Evolutionary conservation across 2,329 filamentous ascomycete genomes (phyloP).

Genomic region (Eutypella sp.): DNA sequence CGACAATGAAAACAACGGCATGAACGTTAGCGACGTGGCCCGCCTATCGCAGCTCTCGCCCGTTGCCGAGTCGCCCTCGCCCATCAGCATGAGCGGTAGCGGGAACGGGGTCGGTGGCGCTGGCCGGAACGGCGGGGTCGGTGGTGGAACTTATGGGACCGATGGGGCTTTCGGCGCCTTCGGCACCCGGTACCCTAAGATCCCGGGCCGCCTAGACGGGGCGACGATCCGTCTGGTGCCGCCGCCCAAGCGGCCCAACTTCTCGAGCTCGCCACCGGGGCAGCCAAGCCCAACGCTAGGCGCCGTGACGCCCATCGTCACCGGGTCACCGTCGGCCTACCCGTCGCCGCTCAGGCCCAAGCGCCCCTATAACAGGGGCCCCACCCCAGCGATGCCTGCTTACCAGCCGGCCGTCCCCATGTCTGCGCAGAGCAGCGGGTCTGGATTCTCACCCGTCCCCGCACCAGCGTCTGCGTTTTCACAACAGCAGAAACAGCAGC

Average conservation of each 20-base stretch:
- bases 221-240: slow-evolving; percentile 25
- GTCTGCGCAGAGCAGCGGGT: slow-evolving; percentile 16
- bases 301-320: slow-evolving; percentile 17
- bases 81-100: too few species aligned
- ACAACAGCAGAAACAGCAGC: slow-evolving; percentile 12
- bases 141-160: slow-evolving; percentile 27
- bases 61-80: slow-evolving; percentile 42
- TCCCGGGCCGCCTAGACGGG: slow-evolving; percentile 22
- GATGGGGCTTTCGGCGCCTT: too few species aligned
- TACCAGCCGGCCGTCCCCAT: too few species aligned
- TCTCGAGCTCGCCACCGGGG: slow-evolving; percentile 29
- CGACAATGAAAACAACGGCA: background rate
- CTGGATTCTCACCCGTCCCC: slow-evolving; percentile 20
- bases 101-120: too few species aligned
- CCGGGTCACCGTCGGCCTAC: slow-evolving; percentile 19
- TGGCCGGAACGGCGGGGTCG: background rate
- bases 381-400: slow-evolving; percentile 3
- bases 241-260: slow-evolving; percentile 28
- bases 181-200: slow-evolving; percentile 27
- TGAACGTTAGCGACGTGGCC: slow-evolving; percentile 13
- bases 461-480: slow-evolving; percentile 1
- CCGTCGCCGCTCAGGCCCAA: slow-evolving; percentile 20
- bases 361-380: slow-evolving; percentile 6
- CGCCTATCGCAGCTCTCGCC: slow-evolving; percentile 38
- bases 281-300: slow-evolving; percentile 41